phyloP scores from a whole-genome alignment of 108 stramenopile genomes.

The Aureococcus anophagefferens region DNA sequence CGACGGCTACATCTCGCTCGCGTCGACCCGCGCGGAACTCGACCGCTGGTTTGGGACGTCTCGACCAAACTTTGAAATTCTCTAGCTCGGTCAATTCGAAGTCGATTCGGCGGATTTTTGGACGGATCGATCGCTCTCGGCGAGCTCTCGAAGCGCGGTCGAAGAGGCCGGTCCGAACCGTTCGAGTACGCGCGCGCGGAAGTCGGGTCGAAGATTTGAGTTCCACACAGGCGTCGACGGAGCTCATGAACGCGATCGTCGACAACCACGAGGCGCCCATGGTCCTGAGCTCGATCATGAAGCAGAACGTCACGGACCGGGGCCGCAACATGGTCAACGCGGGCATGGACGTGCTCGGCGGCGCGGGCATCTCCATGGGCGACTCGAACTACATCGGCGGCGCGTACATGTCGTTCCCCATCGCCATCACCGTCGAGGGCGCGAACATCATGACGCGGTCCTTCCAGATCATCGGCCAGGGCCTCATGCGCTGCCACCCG shows the following conservation, averaged over 20 bases:
- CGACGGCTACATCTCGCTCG: conserved; percentile 78
- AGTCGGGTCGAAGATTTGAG: too few species aligned
- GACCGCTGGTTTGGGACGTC: too few species aligned
- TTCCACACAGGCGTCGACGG: too few species aligned
- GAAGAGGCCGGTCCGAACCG: too few species aligned
- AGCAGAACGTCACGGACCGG: conserved; percentile 91
- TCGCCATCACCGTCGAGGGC: conserved; percentile 95
- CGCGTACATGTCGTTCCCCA: conserved; percentile 90
- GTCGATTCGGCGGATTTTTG: too few species aligned
- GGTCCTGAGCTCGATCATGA: conserved; percentile 95
- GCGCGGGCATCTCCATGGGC: conserved; percentile 91
- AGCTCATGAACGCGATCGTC: conserved; percentile 94
- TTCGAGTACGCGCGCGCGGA: too few species aligned
- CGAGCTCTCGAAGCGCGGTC: too few species aligned
- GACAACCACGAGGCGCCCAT: conserved; percentile 97
- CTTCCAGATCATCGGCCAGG: conserved; percentile 95
- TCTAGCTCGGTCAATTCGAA: too few species aligned
- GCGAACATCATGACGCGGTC: conserved; percentile 96
- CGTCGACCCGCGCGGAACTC: too few species aligned
- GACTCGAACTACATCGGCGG: conserved; percentile 84
- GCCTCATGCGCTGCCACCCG: conserved; percentile 91
- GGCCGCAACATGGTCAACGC: conserved; percentile 84
- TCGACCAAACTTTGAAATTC: too few species aligned
- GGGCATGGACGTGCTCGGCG: conserved; percentile 94
- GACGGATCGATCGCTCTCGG: too few species aligned